These are phyloP conservation scores for Prorocentrum cordatum DNA, from an alignment of 169 alveolate genomes.

Conservation along the genomic window DNA sequence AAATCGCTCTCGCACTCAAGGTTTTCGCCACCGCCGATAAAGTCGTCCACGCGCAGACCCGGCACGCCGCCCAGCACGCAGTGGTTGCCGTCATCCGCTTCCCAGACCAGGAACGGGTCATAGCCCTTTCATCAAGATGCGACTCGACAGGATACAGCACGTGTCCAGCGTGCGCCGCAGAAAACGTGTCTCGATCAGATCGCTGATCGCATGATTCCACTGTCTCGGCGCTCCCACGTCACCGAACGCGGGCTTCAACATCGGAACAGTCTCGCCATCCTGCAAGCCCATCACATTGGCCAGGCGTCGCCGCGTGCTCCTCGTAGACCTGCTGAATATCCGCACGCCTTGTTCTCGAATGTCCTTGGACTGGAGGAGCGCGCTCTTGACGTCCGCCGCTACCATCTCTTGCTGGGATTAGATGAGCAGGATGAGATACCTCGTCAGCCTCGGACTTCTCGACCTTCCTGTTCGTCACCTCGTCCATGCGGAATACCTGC, in stretches of 20 bases:
- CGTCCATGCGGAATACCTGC: not conserved
- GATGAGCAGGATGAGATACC: not conserved
- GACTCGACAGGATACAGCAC: no score
- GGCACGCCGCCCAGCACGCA: no score
- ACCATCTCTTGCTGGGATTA: not conserved
- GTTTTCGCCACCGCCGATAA: no score
- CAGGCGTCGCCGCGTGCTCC: not conserved
- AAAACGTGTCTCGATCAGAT: no score
- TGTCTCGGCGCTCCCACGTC: not conserved
- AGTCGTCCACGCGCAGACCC: no score
- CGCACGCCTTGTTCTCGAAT: not conserved
- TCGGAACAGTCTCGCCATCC: not conserved
- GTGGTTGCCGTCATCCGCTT: no score
- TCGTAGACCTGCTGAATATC: not conserved
- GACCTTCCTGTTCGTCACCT: not conserved
- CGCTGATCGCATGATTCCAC: not conserved
- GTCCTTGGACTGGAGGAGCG: not conserved
- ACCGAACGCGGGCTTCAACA: slow-evolving; percentile 5
- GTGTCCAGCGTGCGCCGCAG: no score
- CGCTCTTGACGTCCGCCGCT: not conserved
- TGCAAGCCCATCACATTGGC: not conserved
- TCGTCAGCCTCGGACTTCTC: not conserved
- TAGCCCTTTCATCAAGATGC: no score
- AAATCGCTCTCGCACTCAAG: no score
- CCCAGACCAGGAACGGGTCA: no score